Evolutionary conservation across 805 yeast species (phyloP), one percentile per base, ranked within the genome.

Genomic region (Kuraishia capsulata): DNA sequence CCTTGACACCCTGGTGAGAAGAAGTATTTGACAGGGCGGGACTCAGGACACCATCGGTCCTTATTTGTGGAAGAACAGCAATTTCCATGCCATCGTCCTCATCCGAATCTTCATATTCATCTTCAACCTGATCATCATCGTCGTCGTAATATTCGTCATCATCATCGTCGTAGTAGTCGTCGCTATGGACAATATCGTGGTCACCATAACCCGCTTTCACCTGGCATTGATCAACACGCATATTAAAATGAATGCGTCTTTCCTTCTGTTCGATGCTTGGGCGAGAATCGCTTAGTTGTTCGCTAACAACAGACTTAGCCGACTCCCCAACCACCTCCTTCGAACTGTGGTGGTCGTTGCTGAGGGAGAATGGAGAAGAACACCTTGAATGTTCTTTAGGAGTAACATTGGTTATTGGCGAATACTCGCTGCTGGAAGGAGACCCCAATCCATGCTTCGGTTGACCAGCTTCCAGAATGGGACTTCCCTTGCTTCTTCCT

Each of bases 181-280:
- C 53, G 16, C 59, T 62, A 21, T 51, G 46, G 34, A 43, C 52
- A 10, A 53, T 53, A 41, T 71, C 77, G 9, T 89, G 55, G 17
- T 28, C 0, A 95, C 89, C 44, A 85, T 78, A 59, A 5, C 31
- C 31, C 17, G 6, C 14, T 13, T 14, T 28, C 6, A 28, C 31
- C 31, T 28, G 31, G 17, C 98, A 92, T 59, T 92, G 99, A 56
- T 87, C 89, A 24, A 92, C 99, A 39, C 88, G 77, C 54, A 87
- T 94, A 56, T 82, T 92, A 62, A 92, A 92, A 59, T 89, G 97
- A 44, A 92, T 89, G 49, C 75, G 95, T 43, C 94, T 74, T 46
- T 63, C 69, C 28, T 56, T 60, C 40, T 64, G 65, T 18, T 39
- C 39, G 14, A 31, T 20, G 18, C 26, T 24, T 28, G 13, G 31